Evolutionary conservation across 495 filamentous ascomycete genomes (phyloP).

Genomic region (Letharia lupina): DNA sequence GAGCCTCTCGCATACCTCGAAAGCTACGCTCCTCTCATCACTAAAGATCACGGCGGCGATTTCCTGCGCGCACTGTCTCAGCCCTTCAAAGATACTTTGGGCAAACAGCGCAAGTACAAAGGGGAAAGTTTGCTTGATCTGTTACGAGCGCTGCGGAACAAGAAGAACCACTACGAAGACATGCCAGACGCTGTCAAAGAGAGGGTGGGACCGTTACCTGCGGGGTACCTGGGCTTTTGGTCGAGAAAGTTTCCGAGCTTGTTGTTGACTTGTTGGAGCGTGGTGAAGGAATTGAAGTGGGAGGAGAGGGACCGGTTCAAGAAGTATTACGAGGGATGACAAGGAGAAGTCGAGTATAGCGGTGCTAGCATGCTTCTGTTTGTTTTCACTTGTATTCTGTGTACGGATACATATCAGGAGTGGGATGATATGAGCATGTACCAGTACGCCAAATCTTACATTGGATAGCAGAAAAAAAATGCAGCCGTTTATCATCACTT

Average conservation of each 20-base stretch:
- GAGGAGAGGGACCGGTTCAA: constrained; percentile 64
- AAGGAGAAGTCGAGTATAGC: not conserved
- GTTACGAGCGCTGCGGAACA: constrained; percentile 85
- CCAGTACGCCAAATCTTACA: too few species aligned
- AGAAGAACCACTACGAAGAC: constrained; percentile 89
- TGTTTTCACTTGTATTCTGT: too few species aligned
- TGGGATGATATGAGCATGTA: not conserved
- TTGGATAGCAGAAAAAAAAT: too few species aligned
- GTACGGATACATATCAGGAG: not conserved
- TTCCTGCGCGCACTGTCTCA: constrained; percentile 70
- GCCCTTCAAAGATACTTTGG: constrained; percentile 75
- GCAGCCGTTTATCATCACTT: too few species aligned
- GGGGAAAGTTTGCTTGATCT: constrained; percentile 76
- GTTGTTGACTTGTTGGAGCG: constrained; percentile 68
- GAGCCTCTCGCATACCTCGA: constrained; percentile 57
- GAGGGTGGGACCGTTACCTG: constrained; percentile 70
- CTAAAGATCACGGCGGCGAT: constrained; percentile 51
- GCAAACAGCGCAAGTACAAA: constrained; percentile 93
- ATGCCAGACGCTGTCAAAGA: constrained; percentile 72
- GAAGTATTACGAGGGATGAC: constrained; percentile 49
- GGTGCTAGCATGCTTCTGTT: too few species aligned
- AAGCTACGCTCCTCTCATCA: constrained; percentile 40
- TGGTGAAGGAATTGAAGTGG: constrained; percentile 58
- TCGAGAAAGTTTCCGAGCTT: constrained; percentile 70
- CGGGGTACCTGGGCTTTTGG: constrained; percentile 86